Conservation (phyloP, 1,284 basidiomycete species). For the Tilletia caries region DNA sequence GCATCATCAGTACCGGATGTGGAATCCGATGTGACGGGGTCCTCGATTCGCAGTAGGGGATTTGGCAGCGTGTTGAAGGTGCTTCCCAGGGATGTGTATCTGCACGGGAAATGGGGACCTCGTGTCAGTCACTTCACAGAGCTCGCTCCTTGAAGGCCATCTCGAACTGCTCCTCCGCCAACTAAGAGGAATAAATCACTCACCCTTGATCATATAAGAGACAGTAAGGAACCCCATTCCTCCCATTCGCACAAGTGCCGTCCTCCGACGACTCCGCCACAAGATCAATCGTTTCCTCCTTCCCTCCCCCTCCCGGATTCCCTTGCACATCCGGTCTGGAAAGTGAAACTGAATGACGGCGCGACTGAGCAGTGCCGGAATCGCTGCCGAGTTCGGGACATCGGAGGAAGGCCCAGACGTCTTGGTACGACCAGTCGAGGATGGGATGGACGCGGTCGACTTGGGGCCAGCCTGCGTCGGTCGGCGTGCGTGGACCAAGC, state of each 20-base stretch:
- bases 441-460: constrained; percentile 93
- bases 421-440: constrained; percentile 84
- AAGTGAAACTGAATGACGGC: not conserved
- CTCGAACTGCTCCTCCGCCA: too few relatives aligned
- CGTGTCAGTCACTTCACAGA: too few relatives aligned
- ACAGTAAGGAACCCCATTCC: constrained; percentile 65
- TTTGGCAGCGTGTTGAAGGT: constrained; percentile 92
- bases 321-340: not conserved
- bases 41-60: constrained; percentile 65
- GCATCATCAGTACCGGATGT: constrained; percentile 18
- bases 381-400: constrained; percentile 64
- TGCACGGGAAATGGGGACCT: too few relatives aligned
- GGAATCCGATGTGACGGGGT: constrained; percentile 15
- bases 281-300: not conserved
- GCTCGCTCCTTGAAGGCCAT: too few relatives aligned
- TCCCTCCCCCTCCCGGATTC: too few relatives aligned
- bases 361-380: too few relatives aligned
- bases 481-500: constrained; percentile 48
- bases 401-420: constrained; percentile 84
- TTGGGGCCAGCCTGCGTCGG: constrained; percentile 80
- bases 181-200: constrained; percentile 35
- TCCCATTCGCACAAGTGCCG: constrained; percentile 17
- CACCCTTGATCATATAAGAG: constrained; percentile 85
- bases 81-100: constrained; percentile 92
- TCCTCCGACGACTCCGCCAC: constrained; percentile 3